Base-by-base conservation (phyloP, 139 green algal species). In the Spirogloea muscicola region DNA sequence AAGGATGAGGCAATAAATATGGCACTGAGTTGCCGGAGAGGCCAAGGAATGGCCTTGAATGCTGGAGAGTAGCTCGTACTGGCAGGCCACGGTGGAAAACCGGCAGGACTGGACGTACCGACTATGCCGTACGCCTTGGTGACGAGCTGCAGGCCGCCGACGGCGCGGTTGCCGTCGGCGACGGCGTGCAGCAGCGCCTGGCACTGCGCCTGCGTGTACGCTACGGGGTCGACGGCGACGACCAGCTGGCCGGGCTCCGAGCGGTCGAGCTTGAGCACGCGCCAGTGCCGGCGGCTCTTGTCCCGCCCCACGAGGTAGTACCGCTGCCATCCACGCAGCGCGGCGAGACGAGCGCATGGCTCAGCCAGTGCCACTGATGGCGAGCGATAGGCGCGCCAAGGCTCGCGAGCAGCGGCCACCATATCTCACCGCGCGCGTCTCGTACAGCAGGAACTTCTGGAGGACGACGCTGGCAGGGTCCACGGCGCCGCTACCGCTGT, bases 51-150 rank as follows among this genome's bases (percentile, higher is more conserved):
- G 44, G 44, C 13, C 44, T 25, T 16, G 13, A 10, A 25, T 13
- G n/a, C n/a, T n/a, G n/a, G n/a, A n/a, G n/a, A n/a, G n/a, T n/a
- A n/a, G n/a, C n/a, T n/a, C n/a, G n/a, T n/a, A n/a, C n/a, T n/a
- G n/a, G n/a, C n/a, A n/a, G n/a, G n/a, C n/a, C n/a, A n/a, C n/a
- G n/a, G n/a, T n/a, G n/a, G n/a, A n/a, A n/a, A n/a, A n/a, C n/a
- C n/a, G n/a, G n/a, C n/a, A n/a, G n/a, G n/a, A n/a, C n/a, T n/a
- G n/a, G 37, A 64, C 75, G 18, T 42, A 79, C 77, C 77, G 1
- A 84, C 62, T 6, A 84, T 82, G 31, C 76, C 76, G 37, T 81
- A 82, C 3, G 76, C 75, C 39, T 85, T 84, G 42, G 46, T 63
- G 2, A 85, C 64, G 2, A 84, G 40, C 39, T 84, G 60, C 6